Evolutionary conservation across 441 rosid species (phyloP).

Genomic region (Syzygium malaccense): DNA sequence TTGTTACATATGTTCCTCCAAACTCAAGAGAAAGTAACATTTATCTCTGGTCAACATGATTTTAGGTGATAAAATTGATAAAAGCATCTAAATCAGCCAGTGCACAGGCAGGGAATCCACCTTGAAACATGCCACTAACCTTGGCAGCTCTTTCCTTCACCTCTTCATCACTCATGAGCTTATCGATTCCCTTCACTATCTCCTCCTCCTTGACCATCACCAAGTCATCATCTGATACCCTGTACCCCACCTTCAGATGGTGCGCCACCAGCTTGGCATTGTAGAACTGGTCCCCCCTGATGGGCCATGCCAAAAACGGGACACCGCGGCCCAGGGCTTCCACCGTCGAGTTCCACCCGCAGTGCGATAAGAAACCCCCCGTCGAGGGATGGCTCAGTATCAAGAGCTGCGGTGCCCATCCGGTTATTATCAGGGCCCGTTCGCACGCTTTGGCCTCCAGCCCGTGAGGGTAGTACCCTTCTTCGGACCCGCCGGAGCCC

Average conservation of each 20-base stretch:
- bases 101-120: constrained; percentile 18
- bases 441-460: not conserved
- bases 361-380: constrained; percentile 16
- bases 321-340: constrained; percentile 13
- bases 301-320: constrained; percentile 23
- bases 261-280: constrained; percentile 22
- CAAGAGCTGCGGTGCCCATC: constrained; percentile 19
- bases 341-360: constrained; percentile 18
- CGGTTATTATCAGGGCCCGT: constrained; percentile 14
- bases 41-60: not conserved
- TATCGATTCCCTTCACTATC: constrained; percentile 19
- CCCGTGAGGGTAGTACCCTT: constrained; percentile 8
- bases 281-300: constrained; percentile 21
- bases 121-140: constrained; percentile 7
- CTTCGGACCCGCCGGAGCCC: not conserved
- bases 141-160: constrained; percentile 13
- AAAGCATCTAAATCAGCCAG: constrained; percentile 1
- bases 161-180: constrained; percentile 18
- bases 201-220: constrained; percentile 9
- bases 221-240: constrained; percentile 2
- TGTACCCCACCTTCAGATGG: constrained; percentile 18
- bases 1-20: not conserved
- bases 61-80: not conserved
- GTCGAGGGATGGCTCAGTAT: constrained; percentile 20
- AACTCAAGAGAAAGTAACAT: not conserved